Percentiles rank a stretch among this genome's conserved stretches.
Evolutionary conservation across 495 filamentous ascomycete species (phyloP).

Genomic region (Terfezia claveryi): DNA sequence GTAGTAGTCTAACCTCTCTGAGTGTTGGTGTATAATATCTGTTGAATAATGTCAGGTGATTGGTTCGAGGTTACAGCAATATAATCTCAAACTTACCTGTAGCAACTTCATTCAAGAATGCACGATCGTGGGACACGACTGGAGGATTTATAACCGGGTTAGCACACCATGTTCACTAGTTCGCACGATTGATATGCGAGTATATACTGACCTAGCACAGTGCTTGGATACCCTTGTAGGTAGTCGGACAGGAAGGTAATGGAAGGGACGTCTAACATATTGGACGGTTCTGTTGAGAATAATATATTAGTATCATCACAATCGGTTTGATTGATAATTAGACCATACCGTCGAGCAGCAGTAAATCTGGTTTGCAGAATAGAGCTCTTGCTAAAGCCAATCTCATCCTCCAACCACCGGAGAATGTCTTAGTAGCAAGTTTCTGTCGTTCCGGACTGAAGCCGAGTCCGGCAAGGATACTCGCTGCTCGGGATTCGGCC

Average conservation of each 20-base stretch:
- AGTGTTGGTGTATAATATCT: slow-evolving; percentile 97
- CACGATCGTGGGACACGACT: slow-evolving; percentile 95
- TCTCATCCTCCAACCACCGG: slow-evolving; percentile 98
- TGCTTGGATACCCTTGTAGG: slow-evolving; percentile 81
- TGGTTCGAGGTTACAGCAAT: background rate
- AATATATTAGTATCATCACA: slow-evolving; percentile 18
- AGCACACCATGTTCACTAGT: too few species aligned
- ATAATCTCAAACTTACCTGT: slow-evolving; percentile 24
- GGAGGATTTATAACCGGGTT: too few species aligned
- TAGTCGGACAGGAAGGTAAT: slow-evolving; percentile 97
- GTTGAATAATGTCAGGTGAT: background rate
- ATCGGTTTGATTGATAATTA: background rate
- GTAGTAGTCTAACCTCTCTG: slow-evolving; percentile 93
- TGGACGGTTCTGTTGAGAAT: slow-evolving; percentile 52
- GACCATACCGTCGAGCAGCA: slow-evolving; percentile 49
- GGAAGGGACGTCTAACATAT: slow-evolving; percentile 99
- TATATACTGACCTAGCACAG: slow-evolving; percentile 33
- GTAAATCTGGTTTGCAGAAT: slow-evolving; percentile 93
- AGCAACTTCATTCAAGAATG: slow-evolving; percentile 97
- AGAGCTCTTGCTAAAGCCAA: slow-evolving; percentile 81
- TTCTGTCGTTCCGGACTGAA: slow-evolving; percentile 90
- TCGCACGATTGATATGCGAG: too few species aligned
- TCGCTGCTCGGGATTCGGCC: slow-evolving; percentile 82
- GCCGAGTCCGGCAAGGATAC: slow-evolving; percentile 87
- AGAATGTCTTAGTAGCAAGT: slow-evolving; percentile 89